Evolutionary conservation across 805 yeast species (phyloP), one percentile per base, ranked within the genome.

Genomic region (Wickerhamomyces pijperi): DNA sequence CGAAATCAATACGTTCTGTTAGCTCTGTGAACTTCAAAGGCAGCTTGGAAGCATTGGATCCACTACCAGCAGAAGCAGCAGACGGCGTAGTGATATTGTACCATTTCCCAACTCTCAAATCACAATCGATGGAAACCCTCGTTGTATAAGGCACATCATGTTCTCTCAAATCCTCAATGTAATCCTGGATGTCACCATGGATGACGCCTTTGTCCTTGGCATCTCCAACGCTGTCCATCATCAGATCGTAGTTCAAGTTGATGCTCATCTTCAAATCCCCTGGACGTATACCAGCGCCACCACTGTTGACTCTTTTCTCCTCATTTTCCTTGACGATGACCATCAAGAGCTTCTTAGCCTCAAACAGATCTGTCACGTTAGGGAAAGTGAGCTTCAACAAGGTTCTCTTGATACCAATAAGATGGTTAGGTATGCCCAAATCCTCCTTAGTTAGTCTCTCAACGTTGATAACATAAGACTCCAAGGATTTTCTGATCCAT

Each of bases 101-200:
- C 99, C 99, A 92, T 59, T 88, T 88, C 15, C 98, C 97, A 9
- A 88, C 94, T 45, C 98, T 70, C 19, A 90, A 65, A 50, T 84
- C 70, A 42, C 73, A 71, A 58, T 94, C 98, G 19, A 94, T 92
- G n/a, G 95, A 78, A 0, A 92, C 97, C 44, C 99, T 73, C 2
- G 88, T 96, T 55, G 88, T 95, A 52, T 84, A 92, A 0, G 98
- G 98, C 4, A 92, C 97, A 56, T 92, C 99, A 49, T 84, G 87
- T 57, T 92, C 99, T 47, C 90, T 68, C 25, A 92, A 72, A 50
- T 90, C 97, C 39, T 77, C 78, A 14, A 92, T 73, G 35, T 68
- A 68, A 28, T 76, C 76, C 2, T 78, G 65, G 3, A 88, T 82
- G 44, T 78, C 83, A 8, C 56, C 54, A 13, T 52, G 47, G 19